phyloP scores from a whole-genome alignment of 306 rosid genomes.

The Rosa multiflora region DNA sequence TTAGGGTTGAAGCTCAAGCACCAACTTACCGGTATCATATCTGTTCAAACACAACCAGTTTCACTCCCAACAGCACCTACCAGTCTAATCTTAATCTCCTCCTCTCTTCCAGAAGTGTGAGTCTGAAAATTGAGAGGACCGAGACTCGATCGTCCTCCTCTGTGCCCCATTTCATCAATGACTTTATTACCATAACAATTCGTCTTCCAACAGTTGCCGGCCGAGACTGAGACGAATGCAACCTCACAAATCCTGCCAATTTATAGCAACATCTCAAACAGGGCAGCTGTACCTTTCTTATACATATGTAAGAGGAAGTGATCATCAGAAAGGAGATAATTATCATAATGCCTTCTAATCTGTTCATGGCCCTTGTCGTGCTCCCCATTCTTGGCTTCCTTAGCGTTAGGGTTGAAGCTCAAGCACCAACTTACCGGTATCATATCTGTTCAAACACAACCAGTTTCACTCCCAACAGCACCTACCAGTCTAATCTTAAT shows the following conservation, averaged over 20 bases:
- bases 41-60: conserved; percentile 30
- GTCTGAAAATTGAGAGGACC: no score
- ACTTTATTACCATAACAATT: no score
- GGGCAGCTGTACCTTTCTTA: background rate
- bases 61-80: conserved; percentile 37
- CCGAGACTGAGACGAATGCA: background rate
- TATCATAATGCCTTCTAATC: background rate
- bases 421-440: background rate
- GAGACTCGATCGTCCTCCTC: no score
- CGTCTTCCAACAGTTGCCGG: background rate
- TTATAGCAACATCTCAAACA: background rate
- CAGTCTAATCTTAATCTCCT: conserved; percentile 36
- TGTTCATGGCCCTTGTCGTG: background rate
- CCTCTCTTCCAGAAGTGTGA: conserved; percentile 19
- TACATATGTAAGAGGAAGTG: background rate
- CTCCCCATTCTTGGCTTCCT: background rate
- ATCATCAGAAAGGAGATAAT: background rate
- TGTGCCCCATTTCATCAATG: no score
- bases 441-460: conserved; percentile 22
- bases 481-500: conserved; percentile 33
- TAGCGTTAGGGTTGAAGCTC: background rate
- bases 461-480: conserved; percentile 38
- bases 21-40: background rate
- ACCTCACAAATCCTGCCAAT: background rate
- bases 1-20: background rate